These are phyloP conservation scores for Corynespora cassiicola DNA, from an alignment of 2,329 filamentous ascomycete genomes.

Conservation along the genomic window DNA sequence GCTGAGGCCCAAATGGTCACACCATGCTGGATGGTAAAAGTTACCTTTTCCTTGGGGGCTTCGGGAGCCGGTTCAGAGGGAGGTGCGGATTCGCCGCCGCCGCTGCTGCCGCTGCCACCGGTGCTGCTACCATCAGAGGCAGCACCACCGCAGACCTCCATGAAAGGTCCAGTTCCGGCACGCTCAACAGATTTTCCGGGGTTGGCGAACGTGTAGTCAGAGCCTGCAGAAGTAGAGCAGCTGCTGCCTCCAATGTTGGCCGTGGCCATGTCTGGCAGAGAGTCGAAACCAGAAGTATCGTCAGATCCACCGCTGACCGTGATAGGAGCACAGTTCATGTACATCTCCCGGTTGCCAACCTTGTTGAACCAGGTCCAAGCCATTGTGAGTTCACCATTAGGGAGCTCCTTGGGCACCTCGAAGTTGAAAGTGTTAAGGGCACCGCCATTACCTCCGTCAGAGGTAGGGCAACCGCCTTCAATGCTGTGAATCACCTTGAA, in stretches of 20 bases:
- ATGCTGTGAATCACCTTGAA: constrained; percentile 93
- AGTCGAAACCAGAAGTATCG: constrained; percentile 61
- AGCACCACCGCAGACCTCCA: constrained; percentile 31
- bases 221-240: constrained; percentile 61
- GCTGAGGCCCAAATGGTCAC: no score
- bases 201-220: constrained; percentile 68
- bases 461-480: constrained; percentile 85
- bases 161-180: constrained; percentile 32
- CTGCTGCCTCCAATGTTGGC: constrained; percentile 65
- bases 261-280: constrained; percentile 75
- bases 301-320: constrained; percentile 62
- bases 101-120: constrained; percentile 34
- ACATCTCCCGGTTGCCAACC: constrained; percentile 89
- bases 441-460: constrained; percentile 53
- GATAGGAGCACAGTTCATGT: constrained; percentile 91
- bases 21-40: no score
- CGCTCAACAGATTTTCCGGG: constrained; percentile 63
- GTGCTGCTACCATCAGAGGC: constrained; percentile 7
- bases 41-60: no score
- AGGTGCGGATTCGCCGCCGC: no score
- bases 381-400: constrained; percentile 75
- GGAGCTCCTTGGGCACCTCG: constrained; percentile 74
- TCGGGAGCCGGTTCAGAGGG: no score
- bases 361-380: constrained; percentile 95
- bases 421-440: constrained; percentile 65